Evolutionary conservation across 768 basidiomycete genomes (phyloP).

Genomic region (Tephrocybe sp.): DNA sequence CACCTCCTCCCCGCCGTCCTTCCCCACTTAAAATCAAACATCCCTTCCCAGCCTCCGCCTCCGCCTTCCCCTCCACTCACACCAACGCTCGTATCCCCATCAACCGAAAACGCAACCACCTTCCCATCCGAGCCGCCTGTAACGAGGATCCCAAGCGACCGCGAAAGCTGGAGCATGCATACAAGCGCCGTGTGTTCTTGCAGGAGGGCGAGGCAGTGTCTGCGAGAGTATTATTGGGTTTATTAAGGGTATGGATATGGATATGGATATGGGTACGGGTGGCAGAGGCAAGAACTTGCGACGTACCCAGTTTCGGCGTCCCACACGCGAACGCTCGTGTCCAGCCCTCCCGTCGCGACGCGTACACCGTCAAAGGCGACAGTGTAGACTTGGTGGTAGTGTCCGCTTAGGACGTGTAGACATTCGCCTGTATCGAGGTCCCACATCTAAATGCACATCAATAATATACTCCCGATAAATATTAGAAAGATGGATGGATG

Average conservation of each 20-base stretch:
- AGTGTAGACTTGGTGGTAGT: conserved; percentile 86
- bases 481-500: too few species aligned
- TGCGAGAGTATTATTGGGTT: too few species aligned
- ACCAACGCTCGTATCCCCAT: too few species aligned
- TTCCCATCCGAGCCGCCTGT: conserved; percentile 91
- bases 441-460: conserved; percentile 61
- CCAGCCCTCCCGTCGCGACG: conserved; percentile 85
- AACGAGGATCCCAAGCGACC: conserved; percentile 49
- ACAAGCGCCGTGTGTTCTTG: conserved; percentile 93
- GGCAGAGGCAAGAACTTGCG: too few species aligned
- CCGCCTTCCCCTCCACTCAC: not conserved
- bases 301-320: conserved; percentile 79
- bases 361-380: conserved; percentile 86
- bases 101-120: conserved; percentile 40
- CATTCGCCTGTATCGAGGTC: conserved; percentile 88
- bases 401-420: conserved; percentile 75
- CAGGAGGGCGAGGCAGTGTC: conserved; percentile 78
- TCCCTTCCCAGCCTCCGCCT: conserved; percentile 10
- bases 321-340: conserved; percentile 94
- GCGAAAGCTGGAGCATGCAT: conserved; percentile 82
- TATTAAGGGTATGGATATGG: not conserved
- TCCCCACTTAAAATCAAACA: not conserved
- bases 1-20: not conserved
- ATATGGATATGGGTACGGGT: not conserved
- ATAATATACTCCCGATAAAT: too few species aligned